Conservation (phyloP, 441 rosid genomes). For the Populus hybrid region DNA sequence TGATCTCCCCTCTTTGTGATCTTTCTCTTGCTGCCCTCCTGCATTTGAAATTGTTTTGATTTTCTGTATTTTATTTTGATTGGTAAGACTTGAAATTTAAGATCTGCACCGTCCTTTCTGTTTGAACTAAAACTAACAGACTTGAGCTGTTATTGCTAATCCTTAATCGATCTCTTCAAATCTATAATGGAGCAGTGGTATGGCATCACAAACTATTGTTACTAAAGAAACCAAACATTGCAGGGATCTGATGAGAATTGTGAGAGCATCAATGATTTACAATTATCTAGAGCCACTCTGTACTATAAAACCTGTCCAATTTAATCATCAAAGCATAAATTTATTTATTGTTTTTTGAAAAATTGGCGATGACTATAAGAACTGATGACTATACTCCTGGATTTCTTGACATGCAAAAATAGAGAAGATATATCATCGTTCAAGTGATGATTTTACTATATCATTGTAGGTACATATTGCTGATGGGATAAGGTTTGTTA, state of each 20-base stretch:
- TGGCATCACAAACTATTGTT: not conserved
- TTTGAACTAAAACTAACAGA: not conserved
- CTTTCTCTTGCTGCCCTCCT: not conserved
- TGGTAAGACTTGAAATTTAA: not conserved
- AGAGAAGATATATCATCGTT: not conserved
- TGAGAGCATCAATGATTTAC: not conserved
- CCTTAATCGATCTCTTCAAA: not conserved
- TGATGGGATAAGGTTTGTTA: slow-evolving; percentile 73
- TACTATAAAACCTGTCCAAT: not conserved
- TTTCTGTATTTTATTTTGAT: not conserved
- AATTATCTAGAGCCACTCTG: not conserved
- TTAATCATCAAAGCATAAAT: not conserved
- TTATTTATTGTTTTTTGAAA: too few relatives aligned
- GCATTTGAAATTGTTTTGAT: not conserved
- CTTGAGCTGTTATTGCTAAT: not conserved
- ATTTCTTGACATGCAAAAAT: not conserved
- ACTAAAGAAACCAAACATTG: not conserved
- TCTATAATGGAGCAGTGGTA: not conserved
- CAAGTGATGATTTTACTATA: slow-evolving; percentile 1
- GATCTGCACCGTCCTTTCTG: not conserved
- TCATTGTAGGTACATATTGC: slow-evolving; percentile 63
- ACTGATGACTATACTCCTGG: not conserved
- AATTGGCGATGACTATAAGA: not conserved
- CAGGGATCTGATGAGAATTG: not conserved
- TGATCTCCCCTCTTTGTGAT: not conserved